Evolutionary conservation across 148 eudicot genomes (phyloP), one percentile per base, ranked within the genome.

Genomic region (Camellia lanceoleosa): DNA sequence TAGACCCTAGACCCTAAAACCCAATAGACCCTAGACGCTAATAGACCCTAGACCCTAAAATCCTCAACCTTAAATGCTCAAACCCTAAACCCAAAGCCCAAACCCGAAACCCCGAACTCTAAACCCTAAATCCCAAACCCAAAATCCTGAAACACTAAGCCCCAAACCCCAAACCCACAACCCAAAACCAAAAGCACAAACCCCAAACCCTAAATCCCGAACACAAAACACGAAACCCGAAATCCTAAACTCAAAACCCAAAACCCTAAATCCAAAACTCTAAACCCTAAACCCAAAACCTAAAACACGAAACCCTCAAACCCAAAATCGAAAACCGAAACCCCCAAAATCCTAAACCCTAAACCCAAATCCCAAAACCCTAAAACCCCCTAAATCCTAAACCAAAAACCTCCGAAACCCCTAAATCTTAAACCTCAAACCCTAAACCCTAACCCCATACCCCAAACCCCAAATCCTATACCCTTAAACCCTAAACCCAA

Each of bases 51-150:
- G 23, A 23, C 23, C 23, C 23, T 23, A 23, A 23, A 23, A 23
- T 23, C 23, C 23, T 23, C 23, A 80, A 80, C 64, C 83, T 78
- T 55, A 74, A 80, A 66, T 73, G 79, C 79, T 52, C 64, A 80
- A 74, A 72, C 83, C 79, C 54, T 52, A 80, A 74, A 60, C 83
- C 79, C 54, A 65, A 80, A 74, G 60, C 76, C 56, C 14, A 73
- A 73, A 49, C 76, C 76, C 56, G 12, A 73, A 73, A 19, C 54
- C 76, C 38, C 23, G 0, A 23, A 23, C 23, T 23, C 23, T 23
- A 23, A 23, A 23, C 23, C 23, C 76, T 49, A 73, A 73, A 73
- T 1, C 54, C 76, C 13, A 73, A 73, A 73, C 76, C 60, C 54
- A 49, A 73, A 73, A 73, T 30, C 76, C 46, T 8, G 15, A 49